These are phyloP conservation scores for Populus trichocarpa DNA, from an alignment of 441 rosid species.

Conservation along the genomic window DNA sequence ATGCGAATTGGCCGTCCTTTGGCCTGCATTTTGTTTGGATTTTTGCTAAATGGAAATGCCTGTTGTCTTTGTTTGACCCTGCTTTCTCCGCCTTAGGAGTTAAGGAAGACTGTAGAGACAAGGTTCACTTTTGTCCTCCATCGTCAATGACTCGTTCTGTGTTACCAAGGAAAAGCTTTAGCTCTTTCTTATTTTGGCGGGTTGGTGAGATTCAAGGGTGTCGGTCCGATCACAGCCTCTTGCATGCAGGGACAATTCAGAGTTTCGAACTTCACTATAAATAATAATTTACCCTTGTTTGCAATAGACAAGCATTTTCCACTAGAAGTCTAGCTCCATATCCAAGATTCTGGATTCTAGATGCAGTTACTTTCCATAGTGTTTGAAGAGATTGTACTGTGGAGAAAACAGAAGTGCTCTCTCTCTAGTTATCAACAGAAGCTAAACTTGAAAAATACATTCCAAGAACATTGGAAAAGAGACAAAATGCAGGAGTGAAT, in stretches of 20 bases:
- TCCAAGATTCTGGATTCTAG: not conserved
- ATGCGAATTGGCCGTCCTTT: constrained; percentile 19
- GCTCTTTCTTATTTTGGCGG: not conserved
- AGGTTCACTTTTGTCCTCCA: constrained; percentile 22
- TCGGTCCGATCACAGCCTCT: not conserved
- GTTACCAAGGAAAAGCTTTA: constrained; percentile 20
- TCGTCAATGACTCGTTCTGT: constrained; percentile 31
- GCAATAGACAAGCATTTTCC: not conserved
- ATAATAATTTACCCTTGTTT: not conserved
- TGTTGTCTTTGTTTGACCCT: not conserved
- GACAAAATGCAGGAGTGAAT: not conserved
- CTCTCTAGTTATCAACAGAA: not conserved
- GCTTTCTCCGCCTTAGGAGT: constrained; percentile 4
- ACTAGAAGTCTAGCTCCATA: not conserved
- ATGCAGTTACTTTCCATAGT: no score
- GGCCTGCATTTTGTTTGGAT: constrained; percentile 35
- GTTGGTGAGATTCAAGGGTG: not conserved
- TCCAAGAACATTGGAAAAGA: not conserved
- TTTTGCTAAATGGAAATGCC: constrained; percentile 10
- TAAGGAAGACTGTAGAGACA: not conserved
- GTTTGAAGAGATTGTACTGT: not conserved
- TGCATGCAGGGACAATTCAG: no score
- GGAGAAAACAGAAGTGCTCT: not conserved
- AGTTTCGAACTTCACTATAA: no score
- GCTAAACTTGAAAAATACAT: not conserved